Evolutionary conservation across 1,139 yeast genomes (phyloP), one percentile per base, ranked within the genome.

Genomic region (Pichia sp.): DNA sequence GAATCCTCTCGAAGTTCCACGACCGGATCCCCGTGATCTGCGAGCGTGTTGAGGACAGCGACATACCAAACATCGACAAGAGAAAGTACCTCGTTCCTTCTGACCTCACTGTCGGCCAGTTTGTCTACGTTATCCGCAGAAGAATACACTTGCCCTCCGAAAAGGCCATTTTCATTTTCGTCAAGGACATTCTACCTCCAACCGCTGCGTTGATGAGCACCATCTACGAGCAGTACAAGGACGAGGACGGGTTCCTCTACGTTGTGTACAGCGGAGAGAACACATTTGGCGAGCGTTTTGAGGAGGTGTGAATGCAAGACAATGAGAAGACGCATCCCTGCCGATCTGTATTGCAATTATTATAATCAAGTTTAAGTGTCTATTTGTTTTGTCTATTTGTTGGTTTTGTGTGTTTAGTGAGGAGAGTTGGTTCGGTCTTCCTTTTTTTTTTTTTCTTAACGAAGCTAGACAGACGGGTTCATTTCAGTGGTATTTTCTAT

Each of bases 11-110:
- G 65, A 87, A 95, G 70, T 93, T 91, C 72, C 78, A 81, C 56
- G 96, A 93, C 69, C 80, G 99, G 64, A 89, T 93, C 57, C 99
- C 99, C 10, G 97, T 87, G 31, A 93, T 93, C 65, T 95, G 99
- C 71, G 99, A 93, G 73, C 87, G 91, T 74, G 98, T 93, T 43
- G 98, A 91, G 72, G 93, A 93, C 72, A 86, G 96, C 48, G 98
- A 93, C 69, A 88, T 93, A 60, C 96, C 95, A 50, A 95, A 91
- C 62, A 90, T 93, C 67, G 99, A 93, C 71, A 93, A 93, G 78
- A 86, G 96, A 71, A 93, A 93, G 74, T 93, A 93, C 67, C 79
- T 93, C 62, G 99, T 93, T 10, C 99, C 99, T 10, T 86, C 93
- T 34, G 99, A 95, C 70, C 78, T 93, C 65, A 89, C 98, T 0